These are phyloP conservation scores for Cadophora luteo-olivacea DNA, from an alignment of 2,329 filamentous ascomycete species.

Conservation along the genomic window DNA sequence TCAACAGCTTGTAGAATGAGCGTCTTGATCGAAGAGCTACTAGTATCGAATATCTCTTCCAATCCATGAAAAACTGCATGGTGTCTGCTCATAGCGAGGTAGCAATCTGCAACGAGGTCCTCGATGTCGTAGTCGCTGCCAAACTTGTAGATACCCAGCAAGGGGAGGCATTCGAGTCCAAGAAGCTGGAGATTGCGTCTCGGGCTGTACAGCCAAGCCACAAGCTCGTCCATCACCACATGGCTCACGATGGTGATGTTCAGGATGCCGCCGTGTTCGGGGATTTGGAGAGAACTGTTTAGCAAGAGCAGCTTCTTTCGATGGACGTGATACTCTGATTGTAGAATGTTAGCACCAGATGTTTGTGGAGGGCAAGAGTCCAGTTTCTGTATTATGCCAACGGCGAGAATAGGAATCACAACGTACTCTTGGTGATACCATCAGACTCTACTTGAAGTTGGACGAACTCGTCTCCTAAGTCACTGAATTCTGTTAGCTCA, in stretches of 20 bases:
- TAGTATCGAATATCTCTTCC: background rate
- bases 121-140: background rate
- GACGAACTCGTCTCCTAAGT: background rate
- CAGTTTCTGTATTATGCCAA: too few relatives aligned
- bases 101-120: background rate
- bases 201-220: background rate
- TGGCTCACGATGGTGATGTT: background rate
- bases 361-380: too few relatives aligned
- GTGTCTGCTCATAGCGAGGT: background rate
- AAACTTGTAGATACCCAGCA: conserved; percentile 2
- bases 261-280: background rate
- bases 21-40: background rate
- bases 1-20: background rate
- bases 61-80: background rate
- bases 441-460: background rate
- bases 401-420: background rate
- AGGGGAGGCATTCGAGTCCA: background rate
- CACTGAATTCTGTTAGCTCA: background rate
- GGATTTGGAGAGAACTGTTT: background rate
- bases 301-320: background rate
- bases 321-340: background rate
- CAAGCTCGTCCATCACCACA: background rate
- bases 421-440: background rate
- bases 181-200: background rate
- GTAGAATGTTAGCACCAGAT: background rate